phyloP scores from a whole-genome alignment of 2,329 filamentous ascomycete species.

The Penicillium corylophilum region DNA sequence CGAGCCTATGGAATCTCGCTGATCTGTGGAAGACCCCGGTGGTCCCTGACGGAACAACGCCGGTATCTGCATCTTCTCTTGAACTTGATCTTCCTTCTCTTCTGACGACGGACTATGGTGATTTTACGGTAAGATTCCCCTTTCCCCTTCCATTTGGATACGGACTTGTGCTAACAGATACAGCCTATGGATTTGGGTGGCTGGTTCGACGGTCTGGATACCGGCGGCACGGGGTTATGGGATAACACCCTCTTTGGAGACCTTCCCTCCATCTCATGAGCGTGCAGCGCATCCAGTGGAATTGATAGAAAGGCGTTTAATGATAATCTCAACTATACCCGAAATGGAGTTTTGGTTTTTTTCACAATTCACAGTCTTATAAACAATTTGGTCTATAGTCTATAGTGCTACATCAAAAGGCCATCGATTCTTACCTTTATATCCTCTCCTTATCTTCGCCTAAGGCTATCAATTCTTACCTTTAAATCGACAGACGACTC shows the following conservation, averaged over 20 bases:
- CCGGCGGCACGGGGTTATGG: constrained; percentile 28
- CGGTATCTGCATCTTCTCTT: constrained; percentile 12
- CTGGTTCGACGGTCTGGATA: constrained; percentile 31
- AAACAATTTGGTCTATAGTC: neutral
- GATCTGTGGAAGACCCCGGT: constrained; percentile 14
- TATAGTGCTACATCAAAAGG: neutral
- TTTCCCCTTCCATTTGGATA: neutral
- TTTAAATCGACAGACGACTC: no score
- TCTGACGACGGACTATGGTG: constrained; percentile 19
- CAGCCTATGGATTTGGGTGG: constrained; percentile 33
- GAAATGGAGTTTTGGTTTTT: neutral
- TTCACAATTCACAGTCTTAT: neutral
- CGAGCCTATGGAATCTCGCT: neutral
- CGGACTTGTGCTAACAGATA: constrained; percentile 9
- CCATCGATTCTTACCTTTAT: no score
- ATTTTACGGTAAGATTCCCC: constrained; percentile 25
- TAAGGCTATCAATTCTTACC: no score
- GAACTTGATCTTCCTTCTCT: constrained; percentile 29
- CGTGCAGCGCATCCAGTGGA: neutral
- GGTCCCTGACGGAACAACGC: constrained; percentile 13
- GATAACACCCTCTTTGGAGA: constrained; percentile 24
- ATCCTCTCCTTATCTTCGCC: no score
- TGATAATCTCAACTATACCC: neutral
- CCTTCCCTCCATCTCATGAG: constrained; percentile 12
- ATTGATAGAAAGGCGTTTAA: neutral